Evolutionary conservation across 2,329 filamentous ascomycete genomes (phyloP), one percentile per base, ranked within the genome.

Genomic region (Epichloe bromicola): DNA sequence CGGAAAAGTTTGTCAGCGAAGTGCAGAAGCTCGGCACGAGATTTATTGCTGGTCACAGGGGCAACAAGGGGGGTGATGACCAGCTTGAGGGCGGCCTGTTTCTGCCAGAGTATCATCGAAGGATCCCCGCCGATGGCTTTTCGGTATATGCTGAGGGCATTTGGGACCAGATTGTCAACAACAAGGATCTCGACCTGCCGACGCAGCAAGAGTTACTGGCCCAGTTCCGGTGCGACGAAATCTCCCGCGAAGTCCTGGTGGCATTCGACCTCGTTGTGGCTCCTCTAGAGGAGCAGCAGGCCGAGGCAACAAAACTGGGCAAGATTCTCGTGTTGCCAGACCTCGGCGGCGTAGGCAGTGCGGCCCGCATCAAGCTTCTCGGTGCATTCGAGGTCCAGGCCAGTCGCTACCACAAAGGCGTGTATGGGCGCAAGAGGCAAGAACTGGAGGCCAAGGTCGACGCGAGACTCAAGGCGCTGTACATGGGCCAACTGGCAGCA

Each of bases 111-210:
- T 98, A 98, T 65, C 93, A 98, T 70, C 80, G 93, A 54, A 79
- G 93, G 52, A 98, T 98, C 56, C 93, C 93, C 11, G 93, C 93
- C 10, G 93, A 98, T 66, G 93, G 93, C n/a, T 93, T 97, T 64
- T 87, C 91, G 0, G 77, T 89, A 53, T 98, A 98, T 61, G 90
- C 93, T 0, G 83, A 93, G 64, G 88, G 90, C 40, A 82, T 98
- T 43, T 98, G 93, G 93, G 90, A 97, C 61, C 91, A 97, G 69
- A 98, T 98, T 63, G 90, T 95, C 60, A 86, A 91, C 73, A 98
- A 98, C 76, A 98, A 98, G 69, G 93, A 98, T 63, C 75, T 98
- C 50, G 93, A 98, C 68, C 70, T 98, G 53, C 93, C 93, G 3
- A 97, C 93, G 0, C 93, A 98, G 65, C 93, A 98, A 69, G 93